Evolutionary conservation across 164 flowering plant species (phyloP).

Genomic region (Umbilicus rupestris): DNA sequence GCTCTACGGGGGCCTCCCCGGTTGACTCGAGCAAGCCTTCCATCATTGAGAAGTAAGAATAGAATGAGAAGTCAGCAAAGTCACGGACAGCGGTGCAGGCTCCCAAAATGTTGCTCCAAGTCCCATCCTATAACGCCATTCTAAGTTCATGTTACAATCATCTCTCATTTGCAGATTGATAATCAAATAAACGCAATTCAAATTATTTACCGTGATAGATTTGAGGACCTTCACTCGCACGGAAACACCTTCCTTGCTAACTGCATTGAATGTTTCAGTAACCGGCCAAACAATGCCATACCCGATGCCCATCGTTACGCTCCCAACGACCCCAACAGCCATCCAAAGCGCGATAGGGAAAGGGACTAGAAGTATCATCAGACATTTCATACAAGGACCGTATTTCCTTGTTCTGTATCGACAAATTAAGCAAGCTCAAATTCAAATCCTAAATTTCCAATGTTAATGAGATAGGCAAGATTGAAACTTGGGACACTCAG

Average conservation of each 20-base stretch:
- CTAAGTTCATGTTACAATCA: not conserved
- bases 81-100: slow-evolving; percentile 18
- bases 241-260: not conserved
- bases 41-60: slow-evolving; percentile 21
- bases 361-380: not conserved
- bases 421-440: not conserved
- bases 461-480: not conserved
- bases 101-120: slow-evolving; percentile 9
- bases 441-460: not conserved
- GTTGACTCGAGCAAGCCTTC: slow-evolving; percentile 17
- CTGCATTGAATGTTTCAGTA: not conserved
- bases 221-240: not conserved
- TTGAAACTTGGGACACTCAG: no score
- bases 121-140: not conserved
- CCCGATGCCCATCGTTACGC: not conserved
- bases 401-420: not conserved
- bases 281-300: not conserved
- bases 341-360: not conserved
- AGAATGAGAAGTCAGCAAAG: slow-evolving; percentile 19
- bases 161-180: not conserved
- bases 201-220: not conserved
- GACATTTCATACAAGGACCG: not conserved
- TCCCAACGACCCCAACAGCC: not conserved
- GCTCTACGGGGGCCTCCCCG: slow-evolving; percentile 10
- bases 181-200: not conserved